These are phyloP conservation scores for Beauveria bassiana DNA, from an alignment of 2,329 filamentous ascomycete genomes.

Conservation along the genomic window DNA sequence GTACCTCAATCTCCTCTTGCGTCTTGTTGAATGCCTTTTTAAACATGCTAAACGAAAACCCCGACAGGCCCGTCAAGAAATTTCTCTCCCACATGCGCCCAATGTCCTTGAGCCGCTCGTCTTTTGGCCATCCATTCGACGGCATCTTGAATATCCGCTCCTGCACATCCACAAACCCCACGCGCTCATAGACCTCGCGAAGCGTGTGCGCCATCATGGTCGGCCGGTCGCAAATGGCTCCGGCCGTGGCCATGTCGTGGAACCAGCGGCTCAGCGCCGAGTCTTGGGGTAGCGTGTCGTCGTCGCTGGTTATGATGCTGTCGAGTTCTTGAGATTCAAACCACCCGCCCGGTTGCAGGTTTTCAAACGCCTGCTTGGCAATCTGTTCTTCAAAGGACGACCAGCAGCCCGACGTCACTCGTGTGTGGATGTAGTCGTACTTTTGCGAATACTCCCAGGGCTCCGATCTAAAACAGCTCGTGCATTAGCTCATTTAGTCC, in stretches of 20 bases:
- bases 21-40: constrained; percentile 33
- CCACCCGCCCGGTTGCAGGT: constrained; percentile 44
- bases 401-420: constrained; percentile 43
- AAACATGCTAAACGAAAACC: constrained; percentile 34
- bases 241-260: constrained; percentile 32
- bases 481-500: not conserved
- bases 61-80: constrained; percentile 35
- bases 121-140: constrained; percentile 45
- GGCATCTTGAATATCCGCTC: constrained; percentile 47
- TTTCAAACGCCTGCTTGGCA: constrained; percentile 43
- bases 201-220: constrained; percentile 27
- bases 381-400: constrained; percentile 39
- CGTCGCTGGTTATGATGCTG: constrained; percentile 33
- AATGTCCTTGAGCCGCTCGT: constrained; percentile 34
- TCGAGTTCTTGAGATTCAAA: constrained; percentile 46
- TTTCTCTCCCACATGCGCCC: constrained; percentile 39
- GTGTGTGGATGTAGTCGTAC: constrained; percentile 48
- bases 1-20: constrained; percentile 41
- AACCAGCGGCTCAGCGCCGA: constrained; percentile 33
- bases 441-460: constrained; percentile 45
- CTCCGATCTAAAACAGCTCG: constrained; percentile 28
- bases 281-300: constrained; percentile 33
- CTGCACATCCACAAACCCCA: constrained; percentile 48
- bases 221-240: constrained; percentile 29
- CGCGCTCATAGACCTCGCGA: constrained; percentile 33